Base-by-base conservation (phyloP, 805 yeast species). In the Hanseniaspora lachancei region DNA sequence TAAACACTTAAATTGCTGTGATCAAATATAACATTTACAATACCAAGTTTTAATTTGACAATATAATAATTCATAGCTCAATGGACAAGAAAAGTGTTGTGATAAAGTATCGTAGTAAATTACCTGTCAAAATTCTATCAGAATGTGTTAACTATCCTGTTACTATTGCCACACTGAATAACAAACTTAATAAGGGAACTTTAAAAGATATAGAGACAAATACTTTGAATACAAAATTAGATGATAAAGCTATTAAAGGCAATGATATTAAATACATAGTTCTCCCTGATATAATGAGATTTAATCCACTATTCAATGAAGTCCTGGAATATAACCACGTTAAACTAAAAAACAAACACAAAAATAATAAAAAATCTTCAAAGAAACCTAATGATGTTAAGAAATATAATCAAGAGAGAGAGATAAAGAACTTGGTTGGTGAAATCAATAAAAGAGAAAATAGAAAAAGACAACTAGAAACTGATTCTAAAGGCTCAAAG, bases 201-300 rank as follows among this genome's bases (percentile, higher is more conserved):
- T 21, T 50, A 5, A 50, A 50, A 42, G 32, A 20, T 13, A 34
- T 42, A 16, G 44, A 35, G 18, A 36, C 39, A 5, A 36, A 47
- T 16, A 47, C 24, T 3, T 23, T 52, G 39, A 42, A 52, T 44
- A 24, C 44, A 16, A n/a, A 46, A 6, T 5, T 46, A 15, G 40
- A 53, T 39, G 34, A 36, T 29, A 32, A 39, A 10, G 36, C 47
- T 5, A n/a, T 53, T 1, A 29, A 53, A 32, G 56, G 56, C 2
- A 46, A 53, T 40, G 48, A 46, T 7, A 46, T 53, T 5, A 53
- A 53, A 39, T 53, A 53, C 29, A 32, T 53, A 0, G 56, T 53
- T 4, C 23, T 53, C 2, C 56, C 56, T 24, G 56, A 53, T 29
- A 53, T 53, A 20, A 53, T 53, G 56, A 53, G 50, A 29, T 53